These are phyloP conservation scores for Allium sativum DNA, from an alignment of 106 monocot genomes.

Conservation along the genomic window DNA sequence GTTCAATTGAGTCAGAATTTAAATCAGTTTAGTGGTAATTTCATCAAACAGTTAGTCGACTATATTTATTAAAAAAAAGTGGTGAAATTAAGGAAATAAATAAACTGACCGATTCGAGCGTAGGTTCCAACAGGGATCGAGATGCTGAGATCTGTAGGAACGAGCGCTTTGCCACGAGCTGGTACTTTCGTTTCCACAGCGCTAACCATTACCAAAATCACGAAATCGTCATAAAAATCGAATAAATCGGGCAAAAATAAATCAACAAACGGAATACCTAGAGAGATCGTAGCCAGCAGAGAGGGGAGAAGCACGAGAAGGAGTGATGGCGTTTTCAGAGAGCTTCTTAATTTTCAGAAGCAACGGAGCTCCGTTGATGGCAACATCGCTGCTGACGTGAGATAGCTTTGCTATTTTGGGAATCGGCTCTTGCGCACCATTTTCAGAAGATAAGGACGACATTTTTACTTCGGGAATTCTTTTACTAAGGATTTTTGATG, in stretches of 20 bases:
- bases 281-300: conserved; percentile 75
- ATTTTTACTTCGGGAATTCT: not conserved
- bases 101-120: conserved; percentile 35
- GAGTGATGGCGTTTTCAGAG: conserved; percentile 45
- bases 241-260: not conserved
- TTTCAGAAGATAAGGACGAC: not conserved
- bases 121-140: conserved; percentile 61
- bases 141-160: conserved; percentile 78
- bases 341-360: conserved; percentile 53
- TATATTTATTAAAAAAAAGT: not conserved
- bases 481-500: not conserved
- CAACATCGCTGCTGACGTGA: not conserved
- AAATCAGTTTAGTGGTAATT: not conserved
- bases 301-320: conserved; percentile 40
- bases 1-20: not conserved
- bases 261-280: conserved; percentile 13
- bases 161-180: conserved; percentile 52
- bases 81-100: not conserved
- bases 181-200: conserved; percentile 37
- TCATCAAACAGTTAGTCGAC: not conserved
- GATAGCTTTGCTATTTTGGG: conserved; percentile 33
- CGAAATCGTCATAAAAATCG: no score
- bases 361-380: conserved; percentile 9
- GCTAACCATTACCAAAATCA: conserved; percentile 7
- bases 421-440: conserved; percentile 14